A percentile compares a stretch with the other conserved stretches of the same genome.
Conservation (phyloP, 73 alveolate genomes). For the Paramecium caudatum region DNA sequence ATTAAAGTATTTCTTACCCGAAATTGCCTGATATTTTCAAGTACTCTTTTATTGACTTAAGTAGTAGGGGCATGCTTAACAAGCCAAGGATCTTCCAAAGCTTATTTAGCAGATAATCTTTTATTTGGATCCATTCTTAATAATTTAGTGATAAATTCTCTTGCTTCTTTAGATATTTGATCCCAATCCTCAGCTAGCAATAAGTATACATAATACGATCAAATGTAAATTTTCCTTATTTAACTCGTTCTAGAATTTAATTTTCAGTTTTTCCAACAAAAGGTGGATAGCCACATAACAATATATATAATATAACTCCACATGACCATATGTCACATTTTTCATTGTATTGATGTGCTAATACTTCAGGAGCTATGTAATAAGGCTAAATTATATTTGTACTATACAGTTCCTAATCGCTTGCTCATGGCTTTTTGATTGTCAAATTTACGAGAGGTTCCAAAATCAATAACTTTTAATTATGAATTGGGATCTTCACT, state of each 20-base stretch:
- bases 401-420: slow-evolving; percentile 75
- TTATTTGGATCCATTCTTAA: slow-evolving; percentile 77
- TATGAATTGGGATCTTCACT: slow-evolving; percentile 78
- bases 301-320: slow-evolving; percentile 81
- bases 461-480: slow-evolving; percentile 95
- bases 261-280: slow-evolving; percentile 78
- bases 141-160: slow-evolving; percentile 72
- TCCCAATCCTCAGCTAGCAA: slow-evolving; percentile 75
- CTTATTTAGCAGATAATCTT: slow-evolving; percentile 78
- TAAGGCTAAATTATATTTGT: slow-evolving; percentile 53
- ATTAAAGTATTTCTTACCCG: not conserved
- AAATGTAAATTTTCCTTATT: slow-evolving; percentile 67
- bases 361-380: slow-evolving; percentile 83
- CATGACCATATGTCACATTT: slow-evolving; percentile 86
- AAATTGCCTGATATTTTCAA: slow-evolving; percentile 67
- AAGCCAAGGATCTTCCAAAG: slow-evolving; percentile 76
- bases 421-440: slow-evolving; percentile 67
- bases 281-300: slow-evolving; percentile 81
- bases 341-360: slow-evolving; percentile 77
- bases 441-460: slow-evolving; percentile 82
- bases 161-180: slow-evolving; percentile 78
- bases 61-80: slow-evolving; percentile 64
- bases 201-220: slow-evolving; percentile 40
- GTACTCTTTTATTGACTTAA: slow-evolving; percentile 45
- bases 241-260: slow-evolving; percentile 77